phyloP scores from a whole-genome alignment of 257 asterid genomes.

The Nicotiana attenuata region DNA sequence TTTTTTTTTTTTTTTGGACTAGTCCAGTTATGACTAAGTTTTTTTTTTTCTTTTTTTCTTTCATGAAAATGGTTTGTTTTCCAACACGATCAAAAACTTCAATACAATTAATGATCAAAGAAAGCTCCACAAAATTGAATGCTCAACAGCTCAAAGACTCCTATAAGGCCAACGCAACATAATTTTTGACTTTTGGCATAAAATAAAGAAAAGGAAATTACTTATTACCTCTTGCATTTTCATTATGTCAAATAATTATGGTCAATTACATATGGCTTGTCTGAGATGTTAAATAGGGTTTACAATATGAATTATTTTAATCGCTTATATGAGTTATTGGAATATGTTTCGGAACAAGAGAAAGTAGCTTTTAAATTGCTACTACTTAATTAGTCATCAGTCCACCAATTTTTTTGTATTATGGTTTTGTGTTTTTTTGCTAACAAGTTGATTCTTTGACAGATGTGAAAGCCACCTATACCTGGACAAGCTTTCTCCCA shows the following conservation, averaged over 20 bases:
- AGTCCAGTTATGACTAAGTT: not conserved
- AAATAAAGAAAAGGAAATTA: not conserved
- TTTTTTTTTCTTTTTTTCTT: not conserved
- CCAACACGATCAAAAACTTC: not conserved
- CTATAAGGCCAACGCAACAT: not conserved
- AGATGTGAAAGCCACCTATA: not conserved
- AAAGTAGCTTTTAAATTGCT: not conserved
- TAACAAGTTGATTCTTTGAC: not conserved
- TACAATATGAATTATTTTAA: not conserved
- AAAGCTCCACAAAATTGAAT: not conserved
- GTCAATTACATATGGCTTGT: not conserved
- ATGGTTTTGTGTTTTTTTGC: not conserved
- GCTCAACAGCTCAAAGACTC: not conserved
- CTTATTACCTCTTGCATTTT: not conserved
- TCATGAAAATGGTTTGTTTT: not conserved
- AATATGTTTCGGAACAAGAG: not conserved
- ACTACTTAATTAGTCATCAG: not conserved
- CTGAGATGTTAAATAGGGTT: not conserved
- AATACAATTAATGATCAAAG: not conserved
- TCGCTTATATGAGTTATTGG: not conserved
- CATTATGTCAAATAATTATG: not conserved
- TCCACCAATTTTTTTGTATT: not conserved
- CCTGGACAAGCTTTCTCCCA: not conserved
- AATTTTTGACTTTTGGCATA: not conserved
- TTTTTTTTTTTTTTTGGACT: not conserved